Evolutionary conservation across 2,329 filamentous ascomycete genomes (phyloP).

Genomic region (Xylaria arbuscula): DNA sequence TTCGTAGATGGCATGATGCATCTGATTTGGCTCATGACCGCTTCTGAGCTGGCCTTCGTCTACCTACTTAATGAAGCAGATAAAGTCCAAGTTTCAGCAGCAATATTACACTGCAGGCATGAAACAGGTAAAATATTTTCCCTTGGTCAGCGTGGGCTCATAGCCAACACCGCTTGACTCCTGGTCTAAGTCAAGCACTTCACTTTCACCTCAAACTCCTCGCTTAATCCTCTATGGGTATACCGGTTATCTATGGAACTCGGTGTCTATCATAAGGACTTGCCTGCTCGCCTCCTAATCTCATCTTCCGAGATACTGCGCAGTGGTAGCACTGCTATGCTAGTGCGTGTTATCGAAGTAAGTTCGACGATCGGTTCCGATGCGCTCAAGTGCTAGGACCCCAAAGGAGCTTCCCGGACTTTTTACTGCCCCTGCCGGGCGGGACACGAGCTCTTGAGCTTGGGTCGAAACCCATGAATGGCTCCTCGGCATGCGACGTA

Average conservation of each 20-base stretch:
- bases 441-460: conserved; percentile 1
- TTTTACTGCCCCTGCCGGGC: conserved; percentile 7
- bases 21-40: conserved; percentile 2
- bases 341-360: neutral
- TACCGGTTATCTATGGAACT: conserved; percentile 22
- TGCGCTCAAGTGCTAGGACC: neutral
- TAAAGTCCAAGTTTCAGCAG: neutral
- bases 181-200: neutral
- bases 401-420: conserved; percentile 21
- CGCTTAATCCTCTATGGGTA: conserved; percentile 16
- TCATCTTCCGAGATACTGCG: neutral
- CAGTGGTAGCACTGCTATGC: neutral
- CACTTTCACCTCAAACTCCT: neutral
- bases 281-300: conserved; percentile 5
- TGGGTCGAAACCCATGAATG: conserved; percentile 20
- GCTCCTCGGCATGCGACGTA: conserved; percentile 39
- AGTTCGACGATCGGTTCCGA: neutral
- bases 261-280: conserved; percentile 19
- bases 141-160: conserved; percentile 1
- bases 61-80: neutral
- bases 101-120: conserved; percentile 3
- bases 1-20: conserved; percentile 2
- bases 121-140: conserved; percentile 2
- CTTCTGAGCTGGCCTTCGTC: neutral
- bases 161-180: conserved; percentile 4